Conservation (phyloP, 2,329 filamentous ascomycete species). For the Claviceps capensis region DNA sequence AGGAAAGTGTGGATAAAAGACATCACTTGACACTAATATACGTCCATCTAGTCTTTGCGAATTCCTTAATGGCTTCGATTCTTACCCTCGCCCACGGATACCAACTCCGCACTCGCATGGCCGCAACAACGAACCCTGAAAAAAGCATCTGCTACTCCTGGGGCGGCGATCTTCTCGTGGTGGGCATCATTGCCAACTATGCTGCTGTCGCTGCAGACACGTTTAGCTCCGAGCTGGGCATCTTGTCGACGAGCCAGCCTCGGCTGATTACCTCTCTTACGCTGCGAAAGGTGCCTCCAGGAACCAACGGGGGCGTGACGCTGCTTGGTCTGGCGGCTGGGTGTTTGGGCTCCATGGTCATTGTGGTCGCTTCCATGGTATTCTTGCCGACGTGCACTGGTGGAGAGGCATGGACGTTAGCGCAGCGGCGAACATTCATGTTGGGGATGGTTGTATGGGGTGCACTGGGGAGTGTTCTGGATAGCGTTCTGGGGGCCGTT, state of each 20-base stretch:
- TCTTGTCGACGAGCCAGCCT: constrained; percentile 62
- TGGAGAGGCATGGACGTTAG: constrained; percentile 32
- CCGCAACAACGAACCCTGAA: constrained; percentile 18
- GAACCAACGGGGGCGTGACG: constrained; percentile 90
- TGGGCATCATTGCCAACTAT: constrained; percentile 69
- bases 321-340: constrained; percentile 60
- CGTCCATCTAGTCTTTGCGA: constrained; percentile 55
- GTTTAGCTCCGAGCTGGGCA: constrained; percentile 89
- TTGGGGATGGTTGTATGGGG: constrained; percentile 58
- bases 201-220: constrained; percentile 87
- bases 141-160: constrained; percentile 43
- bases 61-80: constrained; percentile 66
- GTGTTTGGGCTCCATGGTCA: constrained; percentile 57
- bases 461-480: constrained; percentile 64
- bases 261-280: constrained; percentile 73
- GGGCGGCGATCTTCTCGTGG: constrained; percentile 47
- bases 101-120: constrained; percentile 38
- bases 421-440: constrained; percentile 33
- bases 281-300: constrained; percentile 67
- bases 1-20: background rate
- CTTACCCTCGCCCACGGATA: constrained; percentile 44
- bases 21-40: background rate
- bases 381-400: constrained; percentile 55
- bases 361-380: constrained; percentile 49
- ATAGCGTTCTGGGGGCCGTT: constrained; percentile 75